Conservation (phyloP, 2,329 filamentous ascomycete genomes). For the Fulvia fulva region DNA sequence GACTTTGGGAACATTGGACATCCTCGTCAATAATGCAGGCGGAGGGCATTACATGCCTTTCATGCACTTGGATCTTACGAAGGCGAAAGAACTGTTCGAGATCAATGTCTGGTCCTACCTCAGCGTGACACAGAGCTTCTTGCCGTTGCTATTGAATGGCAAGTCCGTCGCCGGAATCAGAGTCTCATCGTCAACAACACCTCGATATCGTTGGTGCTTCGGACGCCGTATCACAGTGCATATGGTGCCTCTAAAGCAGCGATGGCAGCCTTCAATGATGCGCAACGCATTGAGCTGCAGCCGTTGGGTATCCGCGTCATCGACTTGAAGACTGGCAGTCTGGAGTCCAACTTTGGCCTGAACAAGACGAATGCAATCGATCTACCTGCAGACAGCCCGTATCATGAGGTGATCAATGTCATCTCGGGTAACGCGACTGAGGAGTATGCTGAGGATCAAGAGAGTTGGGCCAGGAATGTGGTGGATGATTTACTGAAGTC, state of each 20-base stretch:
- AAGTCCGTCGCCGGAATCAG: slow-evolving; percentile 23
- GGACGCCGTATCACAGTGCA: slow-evolving; percentile 32
- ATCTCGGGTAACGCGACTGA: slow-evolving; percentile 8
- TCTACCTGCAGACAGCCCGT: slow-evolving; percentile 8
- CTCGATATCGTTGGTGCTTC: slow-evolving; percentile 29
- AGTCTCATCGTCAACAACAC: slow-evolving; percentile 38
- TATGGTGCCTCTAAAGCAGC: slow-evolving; percentile 32
- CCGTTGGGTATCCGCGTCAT: slow-evolving; percentile 24
- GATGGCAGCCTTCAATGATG: slow-evolving; percentile 15
- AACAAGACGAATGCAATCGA: slow-evolving; percentile 3
- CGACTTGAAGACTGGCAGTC: slow-evolving; percentile 20
- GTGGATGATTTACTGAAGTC: too few species aligned
- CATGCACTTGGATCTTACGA: slow-evolving; percentile 23
- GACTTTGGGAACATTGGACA: slow-evolving; percentile 34
- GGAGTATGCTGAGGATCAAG: slow-evolving; percentile 7
- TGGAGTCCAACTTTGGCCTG: slow-evolving; percentile 13
- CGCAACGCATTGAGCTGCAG: slow-evolving; percentile 22
- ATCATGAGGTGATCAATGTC: slow-evolving; percentile 10
- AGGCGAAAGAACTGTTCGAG: slow-evolving; percentile 31
- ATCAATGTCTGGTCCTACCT: slow-evolving; percentile 34
- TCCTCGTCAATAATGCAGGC: slow-evolving; percentile 48
- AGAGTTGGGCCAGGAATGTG: too few species aligned
- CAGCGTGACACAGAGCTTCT: slow-evolving; percentile 29
- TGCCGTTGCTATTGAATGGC: slow-evolving; percentile 20
- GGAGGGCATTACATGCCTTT: slow-evolving; percentile 35